Conservation (phyloP, 2,329 filamentous ascomycete species). For the Botrytis deweyae region DNA sequence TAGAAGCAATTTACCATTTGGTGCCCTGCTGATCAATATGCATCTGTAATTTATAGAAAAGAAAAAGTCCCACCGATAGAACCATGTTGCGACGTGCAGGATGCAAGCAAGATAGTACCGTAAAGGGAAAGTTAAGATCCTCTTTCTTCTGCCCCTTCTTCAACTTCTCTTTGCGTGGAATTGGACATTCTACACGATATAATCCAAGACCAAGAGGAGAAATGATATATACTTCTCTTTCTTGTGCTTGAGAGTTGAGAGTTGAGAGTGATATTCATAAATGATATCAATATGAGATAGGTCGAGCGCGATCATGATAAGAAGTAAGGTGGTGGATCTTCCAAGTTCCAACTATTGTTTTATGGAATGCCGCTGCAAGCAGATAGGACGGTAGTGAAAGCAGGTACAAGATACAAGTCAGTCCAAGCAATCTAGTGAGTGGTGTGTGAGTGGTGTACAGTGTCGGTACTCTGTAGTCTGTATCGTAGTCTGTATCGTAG, state of each 20-base stretch:
- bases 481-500: neutral
- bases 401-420: constrained; percentile 5
- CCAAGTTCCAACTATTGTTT: neutral
- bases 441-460: neutral
- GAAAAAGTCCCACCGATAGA: constrained; percentile 1
- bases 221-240: neutral
- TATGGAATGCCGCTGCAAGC: constrained; percentile 9
- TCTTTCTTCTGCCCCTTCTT: neutral
- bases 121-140: neutral
- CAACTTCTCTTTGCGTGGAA: neutral
- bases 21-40: constrained; percentile 19
- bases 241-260: neutral
- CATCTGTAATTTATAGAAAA: constrained; percentile 14
- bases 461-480: neutral
- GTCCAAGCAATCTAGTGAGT: neutral
- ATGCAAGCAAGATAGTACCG: constrained; percentile 13
- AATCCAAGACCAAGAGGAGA: neutral
- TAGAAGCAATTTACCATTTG: neutral
- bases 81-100: constrained; percentile 15
- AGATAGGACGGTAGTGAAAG: neutral
- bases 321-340: neutral
- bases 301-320: neutral
- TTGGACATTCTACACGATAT: neutral
- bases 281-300: neutral
- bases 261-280: neutral